A percentile compares a stretch with the other conserved stretches of the same genome.
Evolutionary conservation across 2,329 filamentous ascomycete genomes (phyloP).

Genomic region (Penicillium janthinellum): DNA sequence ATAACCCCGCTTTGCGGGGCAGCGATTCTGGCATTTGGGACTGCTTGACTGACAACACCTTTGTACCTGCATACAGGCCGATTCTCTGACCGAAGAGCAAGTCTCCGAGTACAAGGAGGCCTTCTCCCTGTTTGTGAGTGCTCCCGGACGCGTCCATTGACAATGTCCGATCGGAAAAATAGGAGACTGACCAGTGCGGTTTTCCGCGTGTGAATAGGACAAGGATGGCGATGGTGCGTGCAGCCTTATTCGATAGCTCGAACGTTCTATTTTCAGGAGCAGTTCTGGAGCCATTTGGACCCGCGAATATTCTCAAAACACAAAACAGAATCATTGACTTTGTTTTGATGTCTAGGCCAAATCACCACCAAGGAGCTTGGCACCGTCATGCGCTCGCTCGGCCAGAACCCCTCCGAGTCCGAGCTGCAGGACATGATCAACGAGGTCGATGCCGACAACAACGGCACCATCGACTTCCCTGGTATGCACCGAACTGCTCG

Average conservation of each 20-base stretch:
- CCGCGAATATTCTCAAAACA: background rate
- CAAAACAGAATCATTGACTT: slow-evolving; percentile 13
- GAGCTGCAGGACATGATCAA: slow-evolving; percentile 95
- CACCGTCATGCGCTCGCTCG: slow-evolving; percentile 86
- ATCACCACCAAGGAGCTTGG: slow-evolving; percentile 90
- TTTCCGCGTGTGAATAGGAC: slow-evolving; percentile 58
- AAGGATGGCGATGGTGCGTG: slow-evolving; percentile 88
- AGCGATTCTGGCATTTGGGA: slow-evolving; percentile 23
- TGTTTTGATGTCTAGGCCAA: slow-evolving; percentile 61
- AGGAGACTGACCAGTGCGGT: slow-evolving; percentile 22
- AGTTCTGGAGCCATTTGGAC: background rate
- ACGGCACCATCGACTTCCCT: slow-evolving; percentile 88
- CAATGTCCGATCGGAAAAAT: background rate
- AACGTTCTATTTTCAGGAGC: background rate
- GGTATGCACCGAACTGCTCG: slow-evolving; percentile 55
- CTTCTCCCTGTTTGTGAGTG: slow-evolving; percentile 98
- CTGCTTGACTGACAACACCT: slow-evolving; percentile 30
- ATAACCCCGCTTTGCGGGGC: slow-evolving; percentile 40
- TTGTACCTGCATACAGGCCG: slow-evolving; percentile 64
- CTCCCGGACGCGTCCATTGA: slow-evolving; percentile 2
- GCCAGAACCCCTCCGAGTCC: slow-evolving; percentile 87
- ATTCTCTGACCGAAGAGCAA: slow-evolving; percentile 99
- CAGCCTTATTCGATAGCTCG: slow-evolving; percentile 8
- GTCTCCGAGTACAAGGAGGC: slow-evolving; percentile 99
- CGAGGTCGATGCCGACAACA: slow-evolving; percentile 90